Evolutionary conservation across 441 rosid species (phyloP).

Genomic region (Pelargonium citronellum): DNA sequence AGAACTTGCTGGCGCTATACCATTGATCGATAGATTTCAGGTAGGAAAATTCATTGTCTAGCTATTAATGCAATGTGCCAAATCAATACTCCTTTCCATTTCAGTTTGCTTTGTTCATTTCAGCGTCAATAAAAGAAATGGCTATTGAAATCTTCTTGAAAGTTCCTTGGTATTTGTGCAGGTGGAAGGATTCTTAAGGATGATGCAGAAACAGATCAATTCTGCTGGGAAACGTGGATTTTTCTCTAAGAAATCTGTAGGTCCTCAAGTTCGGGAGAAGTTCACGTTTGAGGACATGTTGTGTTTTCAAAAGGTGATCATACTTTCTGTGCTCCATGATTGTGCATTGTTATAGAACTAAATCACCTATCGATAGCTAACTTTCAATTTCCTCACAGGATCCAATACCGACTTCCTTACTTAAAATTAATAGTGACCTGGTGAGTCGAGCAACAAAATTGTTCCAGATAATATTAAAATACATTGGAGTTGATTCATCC

Average conservation of each 20-base stretch:
- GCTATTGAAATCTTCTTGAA: conserved; percentile 16
- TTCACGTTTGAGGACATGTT: conserved; percentile 95
- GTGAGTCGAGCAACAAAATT: conserved; percentile 79
- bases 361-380: conserved; percentile 18
- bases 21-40: conserved; percentile 91
- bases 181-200: conserved; percentile 86
- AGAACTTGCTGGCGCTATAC: conserved; percentile 87
- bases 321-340: not conserved
- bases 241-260: conserved; percentile 68
- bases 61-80: not conserved
- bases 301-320: conserved; percentile 80
- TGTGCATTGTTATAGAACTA: not conserved
- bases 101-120: conserved; percentile 11
- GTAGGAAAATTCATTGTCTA: conserved; percentile 25
- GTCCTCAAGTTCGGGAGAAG: conserved; percentile 69
- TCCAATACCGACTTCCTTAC: conserved; percentile 90
- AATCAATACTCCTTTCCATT: not conserved
- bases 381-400: conserved; percentile 45
- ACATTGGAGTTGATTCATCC: conserved; percentile 86
- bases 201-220: conserved; percentile 94
- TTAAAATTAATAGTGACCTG: conserved; percentile 73
- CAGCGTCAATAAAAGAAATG: not conserved
- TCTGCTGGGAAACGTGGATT: conserved; percentile 85
- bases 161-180: conserved; percentile 14
- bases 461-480: conserved; percentile 79